These are phyloP conservation scores for Mrakia gelida DNA, from an alignment of 768 basidiomycete species.

Conservation along the genomic window DNA sequence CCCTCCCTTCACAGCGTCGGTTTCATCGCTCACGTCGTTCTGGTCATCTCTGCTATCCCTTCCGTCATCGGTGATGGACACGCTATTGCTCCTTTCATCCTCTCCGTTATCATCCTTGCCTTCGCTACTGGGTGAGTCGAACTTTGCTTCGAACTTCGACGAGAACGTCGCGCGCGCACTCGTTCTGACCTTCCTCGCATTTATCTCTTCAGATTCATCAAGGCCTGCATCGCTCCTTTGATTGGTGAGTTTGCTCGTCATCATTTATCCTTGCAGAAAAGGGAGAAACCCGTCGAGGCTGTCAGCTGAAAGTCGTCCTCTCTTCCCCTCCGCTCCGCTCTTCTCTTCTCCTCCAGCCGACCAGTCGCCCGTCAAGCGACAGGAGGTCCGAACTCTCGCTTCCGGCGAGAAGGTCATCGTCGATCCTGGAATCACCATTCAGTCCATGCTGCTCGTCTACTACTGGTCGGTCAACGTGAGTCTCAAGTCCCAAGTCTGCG, in stretches of 20 bases:
- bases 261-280: background rate
- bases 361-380: constrained; percentile 17
- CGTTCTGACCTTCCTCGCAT: background rate
- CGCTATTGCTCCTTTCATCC: constrained; percentile 25
- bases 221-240: background rate
- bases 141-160: no score
- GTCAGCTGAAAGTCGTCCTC: background rate
- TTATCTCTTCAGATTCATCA: background rate
- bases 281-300: no score
- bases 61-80: constrained; percentile 23
- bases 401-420: constrained; percentile 26
- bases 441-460: background rate
- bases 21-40: constrained; percentile 24
- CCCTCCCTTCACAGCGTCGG: constrained; percentile 1
- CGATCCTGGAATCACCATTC: constrained; percentile 18
- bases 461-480: constrained; percentile 29
- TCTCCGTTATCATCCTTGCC: constrained; percentile 21
- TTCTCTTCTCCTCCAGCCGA: background rate
- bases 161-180: no score
- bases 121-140: constrained; percentile 7
- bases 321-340: background rate
- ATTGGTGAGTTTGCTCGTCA: background rate
- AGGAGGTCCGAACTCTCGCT: constrained; percentile 4
- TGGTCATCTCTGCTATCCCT: constrained; percentile 28
- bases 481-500: background rate